A percentile compares a stretch with the other conserved stretches of the same genome.
Conservation (phyloP, 176 grass and related monocot species). For the Thalia dealbata region DNA sequence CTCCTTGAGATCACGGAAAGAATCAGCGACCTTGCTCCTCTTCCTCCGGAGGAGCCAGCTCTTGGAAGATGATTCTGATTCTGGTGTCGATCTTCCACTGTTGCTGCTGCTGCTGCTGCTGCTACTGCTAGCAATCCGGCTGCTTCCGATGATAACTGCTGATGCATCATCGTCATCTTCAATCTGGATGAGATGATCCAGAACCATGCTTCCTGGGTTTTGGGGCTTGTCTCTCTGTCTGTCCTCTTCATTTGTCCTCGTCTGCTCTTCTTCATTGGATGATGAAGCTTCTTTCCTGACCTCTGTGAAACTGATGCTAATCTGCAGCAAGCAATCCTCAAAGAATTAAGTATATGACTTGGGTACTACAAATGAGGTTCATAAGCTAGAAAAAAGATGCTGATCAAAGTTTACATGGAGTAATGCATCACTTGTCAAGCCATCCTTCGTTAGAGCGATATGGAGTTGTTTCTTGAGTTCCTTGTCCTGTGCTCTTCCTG, state of each 20-base stretch:
- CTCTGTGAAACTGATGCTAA: constrained; percentile 42
- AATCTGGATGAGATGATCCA: constrained; percentile 43
- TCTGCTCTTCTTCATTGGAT: constrained; percentile 25
- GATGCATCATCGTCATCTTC: constrained; percentile 35
- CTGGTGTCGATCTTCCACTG: constrained; percentile 49
- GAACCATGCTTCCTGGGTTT: constrained; percentile 19
- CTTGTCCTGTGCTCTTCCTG: constrained; percentile 12
- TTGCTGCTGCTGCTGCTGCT: constrained; percentile 15
- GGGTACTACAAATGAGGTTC: background rate
- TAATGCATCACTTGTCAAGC: constrained; percentile 58
- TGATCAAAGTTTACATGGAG: constrained; percentile 59
- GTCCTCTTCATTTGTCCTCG: background rate
- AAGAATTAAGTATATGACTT: background rate
- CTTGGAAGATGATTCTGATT: constrained; percentile 36
- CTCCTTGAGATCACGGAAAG: constrained; percentile 27
- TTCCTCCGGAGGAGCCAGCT: constrained; percentile 35
- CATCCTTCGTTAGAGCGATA: constrained; percentile 50
- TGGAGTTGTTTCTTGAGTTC: constrained; percentile 45
- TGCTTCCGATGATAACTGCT: constrained; percentile 28
- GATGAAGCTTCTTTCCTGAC: background rate
- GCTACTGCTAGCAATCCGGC: constrained; percentile 24
- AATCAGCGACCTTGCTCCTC: constrained; percentile 22
- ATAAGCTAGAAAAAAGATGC: background rate
- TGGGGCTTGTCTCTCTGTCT: constrained; percentile 5
- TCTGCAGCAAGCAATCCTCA: constrained; percentile 22